These are phyloP conservation scores for Penicillium canariense DNA, from an alignment of 495 filamentous ascomycete genomes.

Conservation along the genomic window DNA sequence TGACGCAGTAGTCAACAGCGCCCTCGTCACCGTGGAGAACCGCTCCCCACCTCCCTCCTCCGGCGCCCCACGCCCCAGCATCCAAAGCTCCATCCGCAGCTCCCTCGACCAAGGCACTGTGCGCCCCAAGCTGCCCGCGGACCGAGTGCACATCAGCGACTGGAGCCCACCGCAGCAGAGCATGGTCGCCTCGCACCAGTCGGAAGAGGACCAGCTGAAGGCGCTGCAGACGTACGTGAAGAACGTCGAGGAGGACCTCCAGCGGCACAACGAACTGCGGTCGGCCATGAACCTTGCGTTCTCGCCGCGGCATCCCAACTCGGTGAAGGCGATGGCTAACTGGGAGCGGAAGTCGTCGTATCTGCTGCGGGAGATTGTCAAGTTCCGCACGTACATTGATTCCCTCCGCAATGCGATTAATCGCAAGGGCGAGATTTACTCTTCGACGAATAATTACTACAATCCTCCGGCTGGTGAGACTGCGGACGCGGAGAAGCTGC, in stretches of 20 bases:
- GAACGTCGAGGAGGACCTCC: conserved; percentile 80
- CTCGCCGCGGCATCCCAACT: conserved; percentile 80
- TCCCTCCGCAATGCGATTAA: conserved; percentile 59
- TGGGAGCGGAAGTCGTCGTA: conserved; percentile 96
- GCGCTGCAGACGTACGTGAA: conserved; percentile 75
- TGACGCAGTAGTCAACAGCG: conserved; percentile 78
- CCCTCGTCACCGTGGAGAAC: conserved; percentile 54
- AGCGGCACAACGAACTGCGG: conserved; percentile 81
- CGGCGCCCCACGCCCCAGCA: conserved; percentile 52
- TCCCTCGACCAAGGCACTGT: conserved; percentile 65
- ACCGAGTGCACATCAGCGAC: conserved; percentile 80
- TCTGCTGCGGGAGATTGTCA: conserved; percentile 90
- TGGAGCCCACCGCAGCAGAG: conserved; percentile 93
- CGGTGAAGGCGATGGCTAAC: conserved; percentile 80
- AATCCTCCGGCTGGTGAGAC: conserved; percentile 7
- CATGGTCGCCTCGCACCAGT: conserved; percentile 74
- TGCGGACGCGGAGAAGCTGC: neutral
- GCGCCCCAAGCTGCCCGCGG: conserved; percentile 73
- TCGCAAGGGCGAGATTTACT: conserved; percentile 54
- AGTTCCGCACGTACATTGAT: conserved; percentile 93
- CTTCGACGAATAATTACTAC: conserved; percentile 28
- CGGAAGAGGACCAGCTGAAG: conserved; percentile 77
- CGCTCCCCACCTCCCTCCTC: conserved; percentile 41
- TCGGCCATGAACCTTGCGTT: conserved; percentile 85
- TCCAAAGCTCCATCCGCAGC: conserved; percentile 71